These are phyloP conservation scores for Musa troglodytarum DNA, from an alignment of 176 grass and related monocot species.

Conservation along the genomic window DNA sequence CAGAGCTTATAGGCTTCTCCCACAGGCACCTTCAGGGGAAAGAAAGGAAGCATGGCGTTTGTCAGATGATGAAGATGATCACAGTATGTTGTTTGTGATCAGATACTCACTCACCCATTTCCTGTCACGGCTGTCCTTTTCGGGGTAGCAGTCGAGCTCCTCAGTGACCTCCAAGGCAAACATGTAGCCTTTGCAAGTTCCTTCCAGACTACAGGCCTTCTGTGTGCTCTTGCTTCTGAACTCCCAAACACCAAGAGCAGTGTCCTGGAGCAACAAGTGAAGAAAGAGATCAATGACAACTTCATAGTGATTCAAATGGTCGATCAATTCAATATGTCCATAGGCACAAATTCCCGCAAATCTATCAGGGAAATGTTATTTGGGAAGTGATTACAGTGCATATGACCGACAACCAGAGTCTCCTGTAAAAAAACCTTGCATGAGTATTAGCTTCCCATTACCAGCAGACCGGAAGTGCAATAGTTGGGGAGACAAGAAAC, in stretches of 20 bases:
- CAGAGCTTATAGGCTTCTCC: constrained; percentile 56
- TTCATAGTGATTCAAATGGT: background rate
- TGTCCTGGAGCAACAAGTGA: constrained; percentile 27
- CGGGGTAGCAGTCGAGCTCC: constrained; percentile 60
- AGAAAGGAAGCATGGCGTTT: background rate
- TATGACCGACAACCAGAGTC: too few relatives aligned
- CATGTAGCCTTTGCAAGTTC: constrained; percentile 72
- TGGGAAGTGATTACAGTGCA: too few relatives aligned
- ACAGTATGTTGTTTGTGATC: too few relatives aligned
- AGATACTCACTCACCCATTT: constrained; percentile 51
- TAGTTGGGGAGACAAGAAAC: constrained; percentile 37
- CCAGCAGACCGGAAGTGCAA: constrained; percentile 7
- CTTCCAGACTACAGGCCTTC: constrained; percentile 32
- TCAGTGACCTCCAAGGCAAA: constrained; percentile 80
- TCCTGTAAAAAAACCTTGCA: too few relatives aligned
- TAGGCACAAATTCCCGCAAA: too few relatives aligned
- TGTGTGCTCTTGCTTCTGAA: constrained; percentile 93
- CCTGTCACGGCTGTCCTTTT: constrained; percentile 44
- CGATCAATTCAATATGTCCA: too few relatives aligned
- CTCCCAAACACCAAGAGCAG: constrained; percentile 55
- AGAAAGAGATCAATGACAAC: background rate
- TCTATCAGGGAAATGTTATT: too few relatives aligned
- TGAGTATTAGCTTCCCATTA: constrained; percentile 15
- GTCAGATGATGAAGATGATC: too few relatives aligned
- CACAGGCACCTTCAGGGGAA: constrained; percentile 25